These are phyloP conservation scores for Eucalyptus tenuipes DNA, from an alignment of 345 rosid species.

Conservation along the genomic window DNA sequence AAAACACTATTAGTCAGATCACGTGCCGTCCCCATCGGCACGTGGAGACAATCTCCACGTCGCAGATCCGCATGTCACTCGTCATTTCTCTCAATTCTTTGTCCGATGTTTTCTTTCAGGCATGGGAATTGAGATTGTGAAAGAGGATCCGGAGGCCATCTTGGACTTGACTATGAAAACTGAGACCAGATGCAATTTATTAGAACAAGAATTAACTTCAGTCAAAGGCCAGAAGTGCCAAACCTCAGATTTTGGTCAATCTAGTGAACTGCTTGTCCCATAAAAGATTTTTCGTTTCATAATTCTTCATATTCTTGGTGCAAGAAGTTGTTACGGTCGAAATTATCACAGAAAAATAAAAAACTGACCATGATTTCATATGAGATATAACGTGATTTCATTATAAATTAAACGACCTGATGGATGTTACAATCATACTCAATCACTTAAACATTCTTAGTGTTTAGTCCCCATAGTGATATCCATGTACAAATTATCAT, in stretches of 20 bases:
- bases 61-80: neutral
- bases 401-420: fast-evolving
- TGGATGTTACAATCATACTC: too few relatives aligned
- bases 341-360: too few relatives aligned
- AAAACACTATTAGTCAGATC: neutral
- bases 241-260: too few relatives aligned
- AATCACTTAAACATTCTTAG: too few relatives aligned
- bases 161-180: neutral
- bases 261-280: too few relatives aligned
- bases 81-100: neutral
- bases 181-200: neutral
- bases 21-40: neutral
- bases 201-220: too few relatives aligned
- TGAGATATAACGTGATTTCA: fast-evolving
- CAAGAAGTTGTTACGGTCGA: too few relatives aligned
- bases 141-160: neutral
- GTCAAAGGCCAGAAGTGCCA: too few relatives aligned
- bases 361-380: too few relatives aligned
- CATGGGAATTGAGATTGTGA: neutral
- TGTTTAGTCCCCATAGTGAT: too few relatives aligned
- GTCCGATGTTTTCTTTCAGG: neutral
- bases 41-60: neutral
- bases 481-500: too few relatives aligned
- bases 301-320: fast-evolving
- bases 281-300: too few relatives aligned